These are phyloP conservation scores for Irpex sp. DNA, from an alignment of 1,284 basidiomycete genomes.

Conservation along the genomic window DNA sequence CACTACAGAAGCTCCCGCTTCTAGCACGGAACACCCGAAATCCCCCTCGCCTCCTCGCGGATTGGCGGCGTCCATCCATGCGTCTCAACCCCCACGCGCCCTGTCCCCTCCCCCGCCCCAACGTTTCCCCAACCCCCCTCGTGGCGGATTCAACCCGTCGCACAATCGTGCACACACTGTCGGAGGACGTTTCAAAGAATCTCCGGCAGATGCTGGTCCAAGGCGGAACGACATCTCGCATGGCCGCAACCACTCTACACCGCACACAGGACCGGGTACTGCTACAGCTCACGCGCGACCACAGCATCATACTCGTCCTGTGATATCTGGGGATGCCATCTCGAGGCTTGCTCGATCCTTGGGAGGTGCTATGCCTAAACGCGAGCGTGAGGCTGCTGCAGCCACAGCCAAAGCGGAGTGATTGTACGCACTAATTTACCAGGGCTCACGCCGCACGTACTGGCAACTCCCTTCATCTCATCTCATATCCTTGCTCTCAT, in stretches of 20 bases:
- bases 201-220: slow-evolving; percentile 14
- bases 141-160: slow-evolving; percentile 24
- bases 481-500: not conserved
- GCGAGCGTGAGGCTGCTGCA: slow-evolving; percentile 15
- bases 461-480: not conserved
- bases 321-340: slow-evolving; percentile 63
- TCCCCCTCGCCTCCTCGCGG: slow-evolving; percentile 19
- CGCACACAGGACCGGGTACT: slow-evolving; percentile 34
- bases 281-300: slow-evolving; percentile 27
- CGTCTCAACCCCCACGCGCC: slow-evolving; percentile 25
- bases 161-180: slow-evolving; percentile 52
- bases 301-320: slow-evolving; percentile 48
- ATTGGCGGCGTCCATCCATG: slow-evolving; percentile 43
- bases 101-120: slow-evolving; percentile 28
- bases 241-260: slow-evolving; percentile 58
- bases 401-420: slow-evolving; percentile 16
- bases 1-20: not conserved
- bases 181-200: slow-evolving; percentile 27
- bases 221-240: slow-evolving; percentile 29
- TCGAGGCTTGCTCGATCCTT: slow-evolving; percentile 58
- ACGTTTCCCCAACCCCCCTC: slow-evolving; percentile 20
- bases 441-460: too few relatives aligned
- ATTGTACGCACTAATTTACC: not conserved
- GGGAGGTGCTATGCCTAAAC: slow-evolving; percentile 29
- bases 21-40: slow-evolving; percentile 6